These are phyloP conservation scores for Clonostachys chloroleuca DNA, from an alignment of 2,329 filamentous ascomycete species.

Conservation along the genomic window DNA sequence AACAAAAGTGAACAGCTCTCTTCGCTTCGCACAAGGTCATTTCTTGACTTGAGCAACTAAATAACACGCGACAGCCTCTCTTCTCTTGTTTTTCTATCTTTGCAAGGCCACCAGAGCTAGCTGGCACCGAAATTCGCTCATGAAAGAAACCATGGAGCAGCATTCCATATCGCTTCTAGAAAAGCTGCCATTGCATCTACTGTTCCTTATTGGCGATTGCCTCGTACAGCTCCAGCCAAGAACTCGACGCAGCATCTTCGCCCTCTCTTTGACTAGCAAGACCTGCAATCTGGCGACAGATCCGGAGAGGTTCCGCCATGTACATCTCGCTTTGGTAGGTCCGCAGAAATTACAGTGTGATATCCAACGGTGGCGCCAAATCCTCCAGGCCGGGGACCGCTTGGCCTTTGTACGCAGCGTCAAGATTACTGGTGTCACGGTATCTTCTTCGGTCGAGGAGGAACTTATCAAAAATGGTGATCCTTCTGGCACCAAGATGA, in stretches of 20 bases:
- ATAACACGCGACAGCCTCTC: no score
- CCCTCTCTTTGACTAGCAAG: conserved; percentile 1
- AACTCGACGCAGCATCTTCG: conserved; percentile 1
- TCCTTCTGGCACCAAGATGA: neutral
- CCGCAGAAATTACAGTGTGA: conserved; percentile 1
- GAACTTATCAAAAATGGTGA: neutral
- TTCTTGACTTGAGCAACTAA: no score
- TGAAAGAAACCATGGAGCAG: neutral
- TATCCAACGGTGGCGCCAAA: neutral
- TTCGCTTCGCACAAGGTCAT: no score
- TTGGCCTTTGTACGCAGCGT: neutral
- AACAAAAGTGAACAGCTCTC: no score
- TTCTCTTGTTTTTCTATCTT: no score
- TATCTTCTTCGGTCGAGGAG: neutral
- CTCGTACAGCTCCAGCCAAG: conserved; percentile 1
- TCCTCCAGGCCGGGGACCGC: neutral
- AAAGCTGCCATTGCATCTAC: neutral
- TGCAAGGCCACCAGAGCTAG: no score
- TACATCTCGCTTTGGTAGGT: conserved; percentile 1
- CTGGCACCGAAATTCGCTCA: neutral
- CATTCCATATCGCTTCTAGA: conserved; percentile 1
- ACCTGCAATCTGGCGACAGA: conserved; percentile 1
- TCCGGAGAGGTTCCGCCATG: neutral
- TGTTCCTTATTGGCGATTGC: neutral
- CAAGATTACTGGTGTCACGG: conserved; percentile 1